Conservation (phyloP, 2,329 filamentous ascomycete species). For the Pseudogymnoascus sp. region DNA sequence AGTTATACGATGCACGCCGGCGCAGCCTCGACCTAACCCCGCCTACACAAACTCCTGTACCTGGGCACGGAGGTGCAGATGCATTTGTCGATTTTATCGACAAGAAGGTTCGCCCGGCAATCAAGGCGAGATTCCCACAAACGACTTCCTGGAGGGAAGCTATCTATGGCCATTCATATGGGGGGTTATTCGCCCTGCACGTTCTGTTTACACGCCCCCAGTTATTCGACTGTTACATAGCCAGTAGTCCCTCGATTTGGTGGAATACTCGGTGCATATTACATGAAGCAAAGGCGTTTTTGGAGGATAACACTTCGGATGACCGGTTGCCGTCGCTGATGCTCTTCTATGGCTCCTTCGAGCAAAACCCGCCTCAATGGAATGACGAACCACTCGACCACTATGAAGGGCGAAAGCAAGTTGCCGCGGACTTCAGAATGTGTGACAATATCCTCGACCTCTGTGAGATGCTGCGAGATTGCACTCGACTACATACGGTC, state of each 20-base stretch:
- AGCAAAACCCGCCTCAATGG: conserved; percentile 1
- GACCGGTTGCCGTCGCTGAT: background rate
- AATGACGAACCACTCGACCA: background rate
- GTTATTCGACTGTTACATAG: background rate
- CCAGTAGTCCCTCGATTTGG: conserved; percentile 2
- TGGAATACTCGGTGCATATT: background rate
- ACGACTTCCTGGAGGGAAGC: background rate
- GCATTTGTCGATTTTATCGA: background rate
- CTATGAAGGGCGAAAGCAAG: conserved; percentile 2
- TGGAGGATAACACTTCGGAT: background rate
- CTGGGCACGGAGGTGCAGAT: background rate
- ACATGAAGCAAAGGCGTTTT: background rate
- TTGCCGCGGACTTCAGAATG: background rate
- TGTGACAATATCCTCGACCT: background rate
- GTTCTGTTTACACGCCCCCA: background rate
- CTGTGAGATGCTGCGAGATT: background rate
- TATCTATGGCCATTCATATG: background rate
- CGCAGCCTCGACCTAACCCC: background rate
- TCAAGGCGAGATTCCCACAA: conserved; percentile 3
- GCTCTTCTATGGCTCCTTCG: background rate
- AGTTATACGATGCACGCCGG: conserved; percentile 29
- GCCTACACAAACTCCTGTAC: background rate
- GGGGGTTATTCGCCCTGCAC: background rate
- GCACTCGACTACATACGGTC: background rate
- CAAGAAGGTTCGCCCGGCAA: background rate